Evolutionary conservation across 495 filamentous ascomycete genomes (phyloP), one percentile per base, ranked within the genome.

Genomic region (Cercophora sp.): DNA sequence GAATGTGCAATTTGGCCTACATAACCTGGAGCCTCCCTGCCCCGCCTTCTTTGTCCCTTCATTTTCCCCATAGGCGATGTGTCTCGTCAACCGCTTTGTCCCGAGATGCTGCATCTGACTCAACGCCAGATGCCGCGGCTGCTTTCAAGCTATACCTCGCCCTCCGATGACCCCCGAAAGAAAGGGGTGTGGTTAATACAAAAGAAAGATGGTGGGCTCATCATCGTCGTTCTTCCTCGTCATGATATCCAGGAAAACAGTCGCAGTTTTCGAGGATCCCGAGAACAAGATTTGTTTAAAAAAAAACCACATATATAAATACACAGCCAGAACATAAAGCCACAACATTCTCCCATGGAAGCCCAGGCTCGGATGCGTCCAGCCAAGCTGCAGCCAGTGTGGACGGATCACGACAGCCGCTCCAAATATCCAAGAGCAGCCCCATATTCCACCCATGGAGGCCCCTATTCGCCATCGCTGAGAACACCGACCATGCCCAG

Each of bases 311-410:
- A 48, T 4, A 11, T 20, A 25, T n/a, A n/a, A n/a, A n/a, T n/a
- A n/a, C n/a, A n/a, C n/a, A n/a, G n/a, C n/a, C n/a, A n/a, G n/a
- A n/a, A n/a, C n/a, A n/a, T n/a, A n/a, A n/a, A n/a, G n/a, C n/a
- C n/a, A n/a, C n/a, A n/a, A n/a, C n/a, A n/a, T n/a, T n/a, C n/a
- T n/a, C n/a, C n/a, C 25, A 68, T 67, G 64, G 64, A 64, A 41
- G 59, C 63, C 0, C 61, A 58, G 46, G 46, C 59, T 19, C 58
- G 60, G 20, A 43, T 56, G 13, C 69, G 70, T 3, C 72, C 69
- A 11, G 70, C 68, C 11, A 60, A 54, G 52, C 63, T 77, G 31
- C 58, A 68, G 36, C 71, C 72, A 6, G 44, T 73, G 46, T 70
- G 65, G 65, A 69, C 66, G 15, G 57, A 68, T 37, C 53, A 50